Percentiles rank a stretch among this genome's conserved stretches.
Conservation (phyloP, 352 stramenopile species). For the Ophiocytium majus region DNA sequence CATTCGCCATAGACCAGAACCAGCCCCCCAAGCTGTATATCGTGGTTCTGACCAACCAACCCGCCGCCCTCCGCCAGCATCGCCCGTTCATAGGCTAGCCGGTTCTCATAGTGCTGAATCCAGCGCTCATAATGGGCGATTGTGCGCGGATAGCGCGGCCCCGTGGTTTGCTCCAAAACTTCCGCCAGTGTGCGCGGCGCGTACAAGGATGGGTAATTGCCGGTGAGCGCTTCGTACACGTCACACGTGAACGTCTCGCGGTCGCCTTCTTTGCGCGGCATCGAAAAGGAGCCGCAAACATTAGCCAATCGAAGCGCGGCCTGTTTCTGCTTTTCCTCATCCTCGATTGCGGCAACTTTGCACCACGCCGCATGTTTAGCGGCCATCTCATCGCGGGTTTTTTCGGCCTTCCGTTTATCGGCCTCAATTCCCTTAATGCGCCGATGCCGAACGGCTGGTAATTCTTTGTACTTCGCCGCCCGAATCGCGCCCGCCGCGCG, state of each 20-base stretch:
- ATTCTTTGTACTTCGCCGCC: neutral
- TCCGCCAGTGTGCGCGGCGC: too few relatives aligned
- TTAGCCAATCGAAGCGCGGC: neutral
- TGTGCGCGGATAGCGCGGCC: neutral
- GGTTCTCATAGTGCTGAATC: slow-evolving; percentile 10
- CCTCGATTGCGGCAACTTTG: neutral
- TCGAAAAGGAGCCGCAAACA: neutral
- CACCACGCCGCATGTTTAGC: neutral
- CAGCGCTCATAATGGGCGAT: too few relatives aligned
- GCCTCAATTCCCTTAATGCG: slow-evolving; percentile 15
- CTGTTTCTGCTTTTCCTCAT: neutral
- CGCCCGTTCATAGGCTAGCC: neutral
- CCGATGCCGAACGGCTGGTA: neutral
- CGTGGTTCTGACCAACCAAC: neutral
- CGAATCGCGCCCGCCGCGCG: neutral
- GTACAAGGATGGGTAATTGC: too few relatives aligned
- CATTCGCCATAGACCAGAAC: neutral
- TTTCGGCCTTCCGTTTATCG: slow-evolving; percentile 8
- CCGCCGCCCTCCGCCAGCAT: slow-evolving; percentile 5
- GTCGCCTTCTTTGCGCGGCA: too few relatives aligned
- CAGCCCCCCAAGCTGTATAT: neutral
- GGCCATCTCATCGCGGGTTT: neutral
- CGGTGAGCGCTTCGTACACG: neutral
- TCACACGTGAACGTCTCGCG: neutral
- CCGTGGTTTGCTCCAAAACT: too few relatives aligned